These are phyloP conservation scores for Allium fistulosum DNA, from an alignment of 106 monocot species.

Conservation along the genomic window DNA sequence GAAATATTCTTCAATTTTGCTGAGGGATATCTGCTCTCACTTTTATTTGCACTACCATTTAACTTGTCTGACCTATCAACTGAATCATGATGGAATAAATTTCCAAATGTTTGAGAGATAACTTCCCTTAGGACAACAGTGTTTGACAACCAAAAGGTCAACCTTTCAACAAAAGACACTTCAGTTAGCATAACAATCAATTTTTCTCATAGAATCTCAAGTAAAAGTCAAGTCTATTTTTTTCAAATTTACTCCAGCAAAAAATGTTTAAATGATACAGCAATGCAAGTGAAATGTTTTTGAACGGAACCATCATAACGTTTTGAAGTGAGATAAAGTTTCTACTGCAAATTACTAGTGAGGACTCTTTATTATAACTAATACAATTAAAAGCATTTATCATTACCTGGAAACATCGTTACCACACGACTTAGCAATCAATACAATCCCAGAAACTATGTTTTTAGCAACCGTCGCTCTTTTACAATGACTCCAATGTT, in stretches of 20 bases:
- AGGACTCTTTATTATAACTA: no score
- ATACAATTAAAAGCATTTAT: background rate
- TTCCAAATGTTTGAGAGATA: constrained; percentile 74
- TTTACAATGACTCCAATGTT: constrained; percentile 60
- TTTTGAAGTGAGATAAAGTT: no score
- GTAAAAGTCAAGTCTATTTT: no score
- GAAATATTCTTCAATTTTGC: constrained; percentile 26
- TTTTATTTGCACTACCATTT: constrained; percentile 49
- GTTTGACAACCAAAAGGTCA: constrained; percentile 97
- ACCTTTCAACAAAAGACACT: constrained; percentile 30
- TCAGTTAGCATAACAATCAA: background rate
- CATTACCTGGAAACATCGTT: constrained; percentile 89
- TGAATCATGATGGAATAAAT: constrained; percentile 27
- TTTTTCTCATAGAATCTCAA: background rate
- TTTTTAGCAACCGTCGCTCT: constrained; percentile 83
- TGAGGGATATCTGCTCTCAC: constrained; percentile 15
- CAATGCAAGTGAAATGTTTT: no score
- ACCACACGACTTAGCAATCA: constrained; percentile 84
- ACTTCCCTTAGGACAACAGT: constrained; percentile 74
- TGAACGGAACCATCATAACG: no score
- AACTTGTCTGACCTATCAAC: constrained; percentile 25
- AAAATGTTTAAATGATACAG: no score
- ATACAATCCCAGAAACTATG: constrained; percentile 75
- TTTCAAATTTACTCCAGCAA: no score
- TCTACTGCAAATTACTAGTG: no score